Base-by-base conservation (phyloP, 306 rosid genomes). In the Biancaea sappan region DNA sequence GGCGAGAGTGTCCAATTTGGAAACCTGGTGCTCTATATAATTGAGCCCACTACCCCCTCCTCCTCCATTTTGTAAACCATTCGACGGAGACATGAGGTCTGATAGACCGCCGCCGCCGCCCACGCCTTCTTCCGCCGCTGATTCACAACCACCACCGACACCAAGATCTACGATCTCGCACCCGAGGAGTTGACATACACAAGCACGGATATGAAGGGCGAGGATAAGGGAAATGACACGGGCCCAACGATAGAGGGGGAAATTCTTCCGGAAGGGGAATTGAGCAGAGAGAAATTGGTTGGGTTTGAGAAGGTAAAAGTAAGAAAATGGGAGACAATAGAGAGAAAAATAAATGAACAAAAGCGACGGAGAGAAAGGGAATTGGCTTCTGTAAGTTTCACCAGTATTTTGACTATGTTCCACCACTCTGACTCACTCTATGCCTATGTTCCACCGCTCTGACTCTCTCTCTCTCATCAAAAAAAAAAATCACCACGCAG, bases 1-100 rank as follows among this genome's bases (percentile, higher is more conserved):
- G 54, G 96, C 96, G 24, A 92, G 93, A 59, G 97, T 92, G 47
- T 92, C 97, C 54, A 89, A 37, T 76, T 84, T 92, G n/a, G 97
- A 92, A 37, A 92, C 92, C 32, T 74, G 90, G 29, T 92, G 97
- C 76, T 92, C 89, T 6, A 87, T 84, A 77, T 78, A 87, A 74
- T 83, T 87, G 68, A 69, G 5, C 35, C 95, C 93, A 83, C 82
- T 70, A 3, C 71, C 74, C 0, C 58, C 61, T 21, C 53, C 80
- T 46, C 87, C 80, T 69, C 87, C 79, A 76, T 76, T 78, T 19
- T 75, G 66, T 77, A 88, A 72, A 34, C 76, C 78, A 66, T 90
- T 84, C 50, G 87, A 90, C 65, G 93, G 96, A 71, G 93, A 88
- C 96, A 90, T 90, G 73, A 81, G 46, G 71, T 66, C 64, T 82